Percentiles rank a stretch among this genome's conserved stretches.
phyloP scores from a whole-genome alignment of 2,329 filamentous ascomycete genomes.

The Alternaria alternata region DNA sequence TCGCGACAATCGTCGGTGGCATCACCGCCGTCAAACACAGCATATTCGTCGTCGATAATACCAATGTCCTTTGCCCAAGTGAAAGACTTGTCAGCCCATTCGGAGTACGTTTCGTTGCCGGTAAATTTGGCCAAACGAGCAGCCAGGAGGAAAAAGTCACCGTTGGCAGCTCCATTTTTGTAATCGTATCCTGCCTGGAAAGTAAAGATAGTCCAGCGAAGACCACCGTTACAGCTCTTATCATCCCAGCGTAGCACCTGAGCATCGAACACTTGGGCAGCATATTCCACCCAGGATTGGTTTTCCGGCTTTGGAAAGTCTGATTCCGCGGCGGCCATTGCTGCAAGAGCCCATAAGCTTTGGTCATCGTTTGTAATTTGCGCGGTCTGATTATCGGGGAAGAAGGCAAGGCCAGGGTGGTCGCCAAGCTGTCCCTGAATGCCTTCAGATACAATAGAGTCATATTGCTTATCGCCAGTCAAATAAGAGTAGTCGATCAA shows the following conservation, averaged over 20 bases:
- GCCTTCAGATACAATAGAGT: constrained; percentile 49
- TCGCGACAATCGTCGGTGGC: constrained; percentile 56
- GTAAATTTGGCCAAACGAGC: constrained; percentile 75
- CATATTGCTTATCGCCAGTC: constrained; percentile 54
- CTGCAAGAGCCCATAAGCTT: constrained; percentile 73
- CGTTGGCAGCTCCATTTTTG: constrained; percentile 79
- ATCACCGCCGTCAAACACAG: constrained; percentile 60
- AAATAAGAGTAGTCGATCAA: constrained; percentile 53
- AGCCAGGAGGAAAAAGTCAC: constrained; percentile 79
- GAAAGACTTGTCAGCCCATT: constrained; percentile 73
- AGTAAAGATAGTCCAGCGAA: constrained; percentile 75
- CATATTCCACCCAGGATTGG: constrained; percentile 66
- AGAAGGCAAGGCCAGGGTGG: constrained; percentile 44
- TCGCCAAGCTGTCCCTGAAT: constrained; percentile 50
- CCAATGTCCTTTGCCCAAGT: constrained; percentile 59
- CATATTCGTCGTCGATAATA: constrained; percentile 57
- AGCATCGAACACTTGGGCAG: constrained; percentile 75
- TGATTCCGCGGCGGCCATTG: constrained; percentile 71
- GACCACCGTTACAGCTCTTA: constrained; percentile 70
- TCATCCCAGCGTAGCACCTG: constrained; percentile 73
- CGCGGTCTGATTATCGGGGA: constrained; percentile 49
- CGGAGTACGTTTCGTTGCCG: constrained; percentile 60
- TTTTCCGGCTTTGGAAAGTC: constrained; percentile 62
- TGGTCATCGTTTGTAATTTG: constrained; percentile 74
- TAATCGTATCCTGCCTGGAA: constrained; percentile 79